These are phyloP conservation scores for Gnomoniopsis smithogilvyi DNA, from an alignment of 2,329 filamentous ascomycete genomes.

Conservation along the genomic window DNA sequence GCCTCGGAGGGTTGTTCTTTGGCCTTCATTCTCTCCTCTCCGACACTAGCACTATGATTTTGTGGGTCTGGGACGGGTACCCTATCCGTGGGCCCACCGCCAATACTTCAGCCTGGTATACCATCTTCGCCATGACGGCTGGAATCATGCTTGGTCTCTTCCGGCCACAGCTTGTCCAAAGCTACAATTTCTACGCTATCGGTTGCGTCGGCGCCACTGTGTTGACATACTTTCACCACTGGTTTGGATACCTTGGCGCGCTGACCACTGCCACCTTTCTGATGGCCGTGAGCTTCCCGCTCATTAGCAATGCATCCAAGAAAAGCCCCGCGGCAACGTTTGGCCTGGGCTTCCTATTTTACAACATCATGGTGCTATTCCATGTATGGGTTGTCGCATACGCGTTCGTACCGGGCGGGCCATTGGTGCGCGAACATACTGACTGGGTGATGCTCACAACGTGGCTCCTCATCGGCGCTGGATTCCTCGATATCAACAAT, in stretches of 20 bases:
- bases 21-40: slow-evolving; percentile 88
- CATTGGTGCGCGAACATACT: slow-evolving; percentile 86
- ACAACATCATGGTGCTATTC: slow-evolving; percentile 94
- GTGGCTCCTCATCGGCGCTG: slow-evolving; percentile 81
- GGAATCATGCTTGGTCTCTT: slow-evolving; percentile 77
- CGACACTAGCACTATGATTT: slow-evolving; percentile 97
- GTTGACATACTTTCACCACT: slow-evolving; percentile 74
- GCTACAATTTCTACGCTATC: slow-evolving; percentile 75
- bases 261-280: slow-evolving; percentile 74
- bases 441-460: slow-evolving; percentile 91
- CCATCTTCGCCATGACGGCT: slow-evolving; percentile 79
- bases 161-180: slow-evolving; percentile 65
- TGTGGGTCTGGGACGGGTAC: slow-evolving; percentile 97
- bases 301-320: slow-evolving; percentile 73
- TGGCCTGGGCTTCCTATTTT: slow-evolving; percentile 83
- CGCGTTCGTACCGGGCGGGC: slow-evolving; percentile 93
- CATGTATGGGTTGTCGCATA: slow-evolving; percentile 99
- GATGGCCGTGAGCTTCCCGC: slow-evolving; percentile 71
- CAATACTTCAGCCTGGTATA: slow-evolving; percentile 85
- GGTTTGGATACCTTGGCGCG: slow-evolving; percentile 86
- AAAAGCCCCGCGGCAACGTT: slow-evolving; percentile 78
- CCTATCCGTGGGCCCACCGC: slow-evolving; percentile 84
- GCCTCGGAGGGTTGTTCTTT: slow-evolving; percentile 82
- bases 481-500: slow-evolving; percentile 70
- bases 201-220: slow-evolving; percentile 78